Conservation (phyloP, 305 asterid genomes). For the Fraxinus angustifolia region DNA sequence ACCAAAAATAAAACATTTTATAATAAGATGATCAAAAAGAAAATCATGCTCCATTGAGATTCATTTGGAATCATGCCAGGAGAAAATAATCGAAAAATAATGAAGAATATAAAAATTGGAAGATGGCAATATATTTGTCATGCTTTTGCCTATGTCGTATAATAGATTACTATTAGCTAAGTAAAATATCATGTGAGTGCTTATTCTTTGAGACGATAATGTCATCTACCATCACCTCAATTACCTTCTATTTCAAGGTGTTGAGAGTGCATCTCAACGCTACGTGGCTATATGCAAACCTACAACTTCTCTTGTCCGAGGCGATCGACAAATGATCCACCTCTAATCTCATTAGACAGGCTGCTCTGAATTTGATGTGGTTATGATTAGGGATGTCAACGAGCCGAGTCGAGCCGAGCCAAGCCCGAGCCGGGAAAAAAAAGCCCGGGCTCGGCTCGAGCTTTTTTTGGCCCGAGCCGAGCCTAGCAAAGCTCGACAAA, state of each 20-base stretch:
- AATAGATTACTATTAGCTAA: neutral
- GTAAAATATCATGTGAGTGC: neutral
- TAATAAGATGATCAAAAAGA: neutral
- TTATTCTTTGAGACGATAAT: too few relatives aligned
- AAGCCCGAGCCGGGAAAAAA: too few relatives aligned
- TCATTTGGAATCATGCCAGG: neutral
- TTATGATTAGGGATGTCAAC: too few relatives aligned
- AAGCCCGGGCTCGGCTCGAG: too few relatives aligned
- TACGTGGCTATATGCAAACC: neutral
- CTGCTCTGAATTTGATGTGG: neutral
- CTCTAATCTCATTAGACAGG: neutral
- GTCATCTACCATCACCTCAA: neutral
- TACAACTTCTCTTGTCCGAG: neutral
- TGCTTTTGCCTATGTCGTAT: neutral
- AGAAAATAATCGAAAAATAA: neutral
- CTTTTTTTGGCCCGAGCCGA: too few relatives aligned
- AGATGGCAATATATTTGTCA: neutral
- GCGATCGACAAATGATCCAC: neutral
- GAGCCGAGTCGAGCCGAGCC: too few relatives aligned
- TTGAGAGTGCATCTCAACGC: neutral
- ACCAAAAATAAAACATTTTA: too few relatives aligned
- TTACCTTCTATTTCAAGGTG: neutral
- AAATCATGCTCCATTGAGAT: neutral
- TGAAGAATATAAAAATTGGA: neutral
- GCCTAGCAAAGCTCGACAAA: too few relatives aligned